These are phyloP conservation scores for Candida mesenterica DNA, from an alignment of 1,139 yeast genomes.

Conservation along the genomic window DNA sequence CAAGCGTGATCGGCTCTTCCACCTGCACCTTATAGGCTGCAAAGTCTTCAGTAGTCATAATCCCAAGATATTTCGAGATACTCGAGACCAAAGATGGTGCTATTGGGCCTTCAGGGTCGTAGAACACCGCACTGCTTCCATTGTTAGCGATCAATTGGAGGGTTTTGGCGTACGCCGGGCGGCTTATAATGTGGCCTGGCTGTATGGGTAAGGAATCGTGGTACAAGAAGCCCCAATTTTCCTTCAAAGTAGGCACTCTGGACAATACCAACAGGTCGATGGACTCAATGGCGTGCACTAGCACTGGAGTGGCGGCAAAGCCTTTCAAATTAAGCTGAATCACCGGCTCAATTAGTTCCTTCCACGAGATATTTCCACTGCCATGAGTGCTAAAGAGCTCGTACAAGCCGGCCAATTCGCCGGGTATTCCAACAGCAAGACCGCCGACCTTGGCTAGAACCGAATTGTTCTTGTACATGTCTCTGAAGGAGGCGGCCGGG, in stretches of 20 bases:
- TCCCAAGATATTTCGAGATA: constrained; percentile 55
- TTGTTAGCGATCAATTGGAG: constrained; percentile 64
- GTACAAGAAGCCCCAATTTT: constrained; percentile 59
- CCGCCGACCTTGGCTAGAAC: constrained; percentile 71
- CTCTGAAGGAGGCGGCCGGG: constrained; percentile 57
- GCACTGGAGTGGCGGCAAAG: constrained; percentile 53
- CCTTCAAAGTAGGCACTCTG: constrained; percentile 23
- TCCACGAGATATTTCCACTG: constrained; percentile 71
- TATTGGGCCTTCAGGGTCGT: constrained; percentile 79
- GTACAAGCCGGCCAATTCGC: constrained; percentile 81
- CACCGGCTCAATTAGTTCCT: constrained; percentile 73
- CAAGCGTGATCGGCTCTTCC: constrained; percentile 52
- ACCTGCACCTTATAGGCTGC: constrained; percentile 54
- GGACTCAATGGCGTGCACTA: constrained; percentile 33
- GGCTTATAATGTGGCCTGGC: constrained; percentile 57
- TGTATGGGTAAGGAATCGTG: constrained; percentile 34
- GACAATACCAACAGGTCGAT: constrained; percentile 29
- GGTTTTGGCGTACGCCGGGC: constrained; percentile 66
- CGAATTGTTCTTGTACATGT: constrained; percentile 59
- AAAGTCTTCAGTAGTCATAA: constrained; percentile 63
- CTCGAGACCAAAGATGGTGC: constrained; percentile 52
- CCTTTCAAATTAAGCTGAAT: constrained; percentile 66
- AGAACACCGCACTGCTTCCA: constrained; percentile 76
- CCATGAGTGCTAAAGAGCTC: constrained; percentile 60
- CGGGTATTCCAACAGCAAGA: constrained; percentile 82